Base-by-base conservation (phyloP, 371 early-diverging fungal genomes). In the Haplosporangium sp. region DNA sequence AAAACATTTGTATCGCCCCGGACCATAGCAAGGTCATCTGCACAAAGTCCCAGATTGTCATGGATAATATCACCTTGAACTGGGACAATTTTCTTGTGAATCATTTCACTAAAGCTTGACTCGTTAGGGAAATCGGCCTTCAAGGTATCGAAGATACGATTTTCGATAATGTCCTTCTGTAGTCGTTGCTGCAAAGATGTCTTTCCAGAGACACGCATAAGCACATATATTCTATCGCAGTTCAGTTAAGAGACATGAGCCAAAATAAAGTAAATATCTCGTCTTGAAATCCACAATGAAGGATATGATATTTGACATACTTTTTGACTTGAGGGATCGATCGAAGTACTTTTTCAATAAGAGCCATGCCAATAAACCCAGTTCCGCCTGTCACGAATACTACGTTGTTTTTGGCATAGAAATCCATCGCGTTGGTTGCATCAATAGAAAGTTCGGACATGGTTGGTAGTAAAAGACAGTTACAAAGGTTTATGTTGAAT, bases 291-390 rank as follows among this genome's bases (percentile, higher is more conserved):
- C n/a, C n/a, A n/a, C n/a, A n/a, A n/a, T n/a, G n/a, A n/a, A n/a
- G n/a, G n/a, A n/a, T n/a, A n/a, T n/a, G n/a, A n/a, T n/a, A n/a
- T n/a, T n/a, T n/a, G n/a, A 4, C 48, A 20, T 65, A 64, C 71
- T 65, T 65, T 27, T 60, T 4, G 7, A 63, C 63, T 1, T 3
- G 5, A 48, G 81, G 81, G 15, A 74, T 61, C 3, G 79, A 76
- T 1, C 84, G 73, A n/a, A 91, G 65, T 7, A 89, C 57, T 59
- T 89, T 88, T 84, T 89, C 89, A 2, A 91, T 69, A 4, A 90
- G 66, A 1, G 88, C 86, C 76, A 90, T 91, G 56, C 91, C 91
- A 45, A 91, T 78, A 65, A 88, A 91, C 4, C 90, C 91, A 1
- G 91, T 90, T 2, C 87, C 88, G 20, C 62, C 62, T 5, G 62